Evolutionary conservation across 2,329 filamentous ascomycete genomes (phyloP), one percentile per base, ranked within the genome.

Genomic region (Moelleriella libera): DNA sequence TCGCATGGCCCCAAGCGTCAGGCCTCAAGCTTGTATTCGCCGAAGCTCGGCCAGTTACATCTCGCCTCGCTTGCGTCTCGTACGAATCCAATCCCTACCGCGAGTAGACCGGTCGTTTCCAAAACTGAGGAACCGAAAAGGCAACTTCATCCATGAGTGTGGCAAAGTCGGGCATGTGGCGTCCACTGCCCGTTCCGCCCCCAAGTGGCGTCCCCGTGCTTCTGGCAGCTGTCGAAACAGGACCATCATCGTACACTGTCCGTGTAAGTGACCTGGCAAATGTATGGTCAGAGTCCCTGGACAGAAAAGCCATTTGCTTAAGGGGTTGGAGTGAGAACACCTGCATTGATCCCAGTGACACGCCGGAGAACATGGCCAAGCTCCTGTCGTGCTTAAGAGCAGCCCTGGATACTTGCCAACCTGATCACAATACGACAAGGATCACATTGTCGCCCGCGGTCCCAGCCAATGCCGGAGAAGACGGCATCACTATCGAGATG

Each of bases 281-380:
- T 53, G 67, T 88, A n/a, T 92, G 85, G 85, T 65, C 68, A 30
- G 85, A 89, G 63, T 69, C 62, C 7, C 64, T 88, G 28, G 73
- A 79, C 48, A 68, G 77, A 28, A 69, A 68, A n/a, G 70, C 68
- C 9, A 83, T 90, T 48, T 72, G 80, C 48, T 66, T 71, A 50
- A 76, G 83, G 50, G 82, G 78, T 31, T 69, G 76, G 48, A 65
- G 74, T 29, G 72, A 82, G 54, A 73, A 79, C 54, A 85, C 82
- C 12, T 80, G 76, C 51, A 88, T 90, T 51, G 84, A 90, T 58
- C 80, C 85, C 1, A 80, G 75, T 58, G 80, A 83, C 53, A 81
- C 82, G 50, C 67, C 71, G 0, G 75, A 78, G 45, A 85, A 90
- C 56, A 77, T 86, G 64, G 60, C 65, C 30, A 79, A 80, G 45